Percentiles rank a stretch among this genome's conserved stretches.
Evolutionary conservation across 2,329 filamentous ascomycete genomes (phyloP).

Genomic region (Xylaria sp.): DNA sequence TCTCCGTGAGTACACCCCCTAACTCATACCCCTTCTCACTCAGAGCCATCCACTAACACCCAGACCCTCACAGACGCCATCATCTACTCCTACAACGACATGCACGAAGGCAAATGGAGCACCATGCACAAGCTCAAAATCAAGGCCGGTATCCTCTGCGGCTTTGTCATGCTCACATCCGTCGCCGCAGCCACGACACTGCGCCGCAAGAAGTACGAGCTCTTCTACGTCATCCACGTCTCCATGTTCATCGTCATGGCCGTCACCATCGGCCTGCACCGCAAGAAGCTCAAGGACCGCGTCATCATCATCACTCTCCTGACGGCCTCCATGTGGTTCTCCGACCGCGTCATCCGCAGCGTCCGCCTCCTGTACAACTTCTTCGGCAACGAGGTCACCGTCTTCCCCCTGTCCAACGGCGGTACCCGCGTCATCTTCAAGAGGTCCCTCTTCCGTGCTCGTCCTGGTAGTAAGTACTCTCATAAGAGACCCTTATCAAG

Average conservation of each 20-base stretch:
- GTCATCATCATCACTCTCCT: slow-evolving; percentile 37
- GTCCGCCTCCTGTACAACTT: slow-evolving; percentile 34
- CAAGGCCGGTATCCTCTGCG: slow-evolving; percentile 35
- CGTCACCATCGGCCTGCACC: slow-evolving; percentile 39
- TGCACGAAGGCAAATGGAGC: slow-evolving; percentile 15
- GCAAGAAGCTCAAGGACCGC: slow-evolving; percentile 36
- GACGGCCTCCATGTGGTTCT: slow-evolving; percentile 37
- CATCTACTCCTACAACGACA: slow-evolving; percentile 33
- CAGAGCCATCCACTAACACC: not conserved
- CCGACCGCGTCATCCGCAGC: slow-evolving; percentile 40
- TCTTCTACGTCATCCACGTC: slow-evolving; percentile 44
- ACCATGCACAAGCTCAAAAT: slow-evolving; percentile 29
- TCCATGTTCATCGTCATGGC: slow-evolving; percentile 38
- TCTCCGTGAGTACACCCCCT: slow-evolving; percentile 25
- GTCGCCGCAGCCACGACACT: slow-evolving; percentile 33
- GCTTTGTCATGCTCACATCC: slow-evolving; percentile 36
- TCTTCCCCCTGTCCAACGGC: slow-evolving; percentile 40
- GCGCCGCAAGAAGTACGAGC: slow-evolving; percentile 40
- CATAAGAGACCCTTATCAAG: too few relatives aligned
- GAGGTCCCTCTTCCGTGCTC: slow-evolving; percentile 39
- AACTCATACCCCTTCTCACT: not conserved
- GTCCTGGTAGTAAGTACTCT: slow-evolving; percentile 40
- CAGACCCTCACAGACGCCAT: slow-evolving; percentile 26
- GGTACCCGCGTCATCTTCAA: slow-evolving; percentile 45
- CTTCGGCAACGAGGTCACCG: slow-evolving; percentile 36